phyloP scores from a whole-genome alignment of 345 rosid species.

The Arabidopsis thaliana region TAIR10.1 NC_003075.7:17034001-17034500 shows the following conservation, averaged over 20 bases:
- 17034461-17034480: background rate
- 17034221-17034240: background rate
- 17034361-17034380: background rate
- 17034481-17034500: background rate
- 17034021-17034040: slow-evolving; percentile 31
- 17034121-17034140: background rate
- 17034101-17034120: slow-evolving; percentile 18
- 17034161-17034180: background rate
- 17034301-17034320: background rate
- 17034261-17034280: background rate
- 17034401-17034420: background rate
- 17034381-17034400: background rate
- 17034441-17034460: background rate
- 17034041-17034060: slow-evolving; percentile 21
- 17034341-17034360: background rate
- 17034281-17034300: background rate
- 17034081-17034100: slow-evolving; percentile 17
- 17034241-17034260: background rate
- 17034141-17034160: slow-evolving; percentile 17
- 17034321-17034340: background rate
- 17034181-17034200: background rate
- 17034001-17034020: slow-evolving; percentile 16
- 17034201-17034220: background rate
- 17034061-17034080: slow-evolving; percentile 30
- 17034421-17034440: background rate